Evolutionary conservation across 2,329 filamentous ascomycete genomes (phyloP).

Genomic region (Daldinia sp.): DNA sequence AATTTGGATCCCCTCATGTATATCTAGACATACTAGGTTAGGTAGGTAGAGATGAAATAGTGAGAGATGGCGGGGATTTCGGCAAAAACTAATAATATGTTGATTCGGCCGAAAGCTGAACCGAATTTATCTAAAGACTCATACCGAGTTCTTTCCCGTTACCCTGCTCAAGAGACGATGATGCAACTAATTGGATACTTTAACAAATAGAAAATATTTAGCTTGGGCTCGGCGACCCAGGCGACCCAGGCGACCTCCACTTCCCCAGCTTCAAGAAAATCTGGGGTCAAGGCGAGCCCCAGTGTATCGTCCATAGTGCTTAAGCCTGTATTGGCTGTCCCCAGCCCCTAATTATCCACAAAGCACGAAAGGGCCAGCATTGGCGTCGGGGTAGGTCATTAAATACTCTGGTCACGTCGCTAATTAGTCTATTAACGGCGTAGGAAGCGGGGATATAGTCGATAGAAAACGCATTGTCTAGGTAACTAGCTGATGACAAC

Average conservation of each 20-base stretch:
- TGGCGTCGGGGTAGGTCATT: conserved; percentile 19
- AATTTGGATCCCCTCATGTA: no score
- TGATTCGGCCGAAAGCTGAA: not conserved
- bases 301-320: not conserved
- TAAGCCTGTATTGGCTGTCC: conserved; percentile 1
- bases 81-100: not conserved
- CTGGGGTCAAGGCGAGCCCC: conserved; percentile 15
- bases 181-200: not conserved
- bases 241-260: conserved; percentile 3
- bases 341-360: conserved; percentile 7
- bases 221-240: conserved; percentile 10
- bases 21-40: no score
- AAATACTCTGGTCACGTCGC: not conserved
- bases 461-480: not conserved
- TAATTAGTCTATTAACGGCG: conserved; percentile 7
- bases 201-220: conserved; percentile 24
- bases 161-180: not conserved
- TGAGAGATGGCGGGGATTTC: not conserved
- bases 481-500: conserved; percentile 16
- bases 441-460: not conserved
- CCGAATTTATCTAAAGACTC: not conserved
- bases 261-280: conserved; percentile 25
- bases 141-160: conserved; percentile 11
- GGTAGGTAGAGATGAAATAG: no score
- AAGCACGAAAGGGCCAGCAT: conserved; percentile 19